Conservation (phyloP, 1,284 basidiomycete genomes). For the Heterobasidion parviporum region DNA sequence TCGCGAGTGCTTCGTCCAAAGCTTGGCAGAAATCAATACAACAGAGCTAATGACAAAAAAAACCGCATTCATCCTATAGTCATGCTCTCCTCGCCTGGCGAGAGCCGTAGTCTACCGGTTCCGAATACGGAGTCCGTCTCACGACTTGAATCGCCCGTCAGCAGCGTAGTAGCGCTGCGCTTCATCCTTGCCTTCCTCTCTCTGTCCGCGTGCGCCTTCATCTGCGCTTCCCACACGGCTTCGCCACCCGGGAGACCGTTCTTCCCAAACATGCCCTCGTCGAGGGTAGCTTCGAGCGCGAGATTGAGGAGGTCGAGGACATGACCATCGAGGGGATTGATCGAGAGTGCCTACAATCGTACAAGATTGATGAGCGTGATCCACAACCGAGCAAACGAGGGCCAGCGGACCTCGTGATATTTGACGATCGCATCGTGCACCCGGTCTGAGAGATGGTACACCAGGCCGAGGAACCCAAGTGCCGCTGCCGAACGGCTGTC, state of each 20-base stretch:
- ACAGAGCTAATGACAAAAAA: too few relatives aligned
- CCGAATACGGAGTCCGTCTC: conserved; percentile 5
- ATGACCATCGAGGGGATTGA: conserved; percentile 83
- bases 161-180: conserved; percentile 1
- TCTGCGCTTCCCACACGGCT: conserved; percentile 8
- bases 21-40: too few relatives aligned
- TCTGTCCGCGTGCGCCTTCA: conserved; percentile 8
- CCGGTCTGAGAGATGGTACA: conserved; percentile 67
- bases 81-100: conserved; percentile 7
- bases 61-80: conserved; percentile 1
- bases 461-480: conserved; percentile 78
- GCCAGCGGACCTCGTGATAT: conserved; percentile 60
- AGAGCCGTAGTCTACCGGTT: background rate
- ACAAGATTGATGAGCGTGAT: too few relatives aligned
- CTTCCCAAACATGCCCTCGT: conserved; percentile 6
- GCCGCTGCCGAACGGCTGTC: conserved; percentile 75
- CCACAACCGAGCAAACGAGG: background rate
- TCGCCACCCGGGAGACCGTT: background rate
- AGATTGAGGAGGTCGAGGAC: conserved; percentile 81
- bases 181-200: conserved; percentile 5
- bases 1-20: too few relatives aligned
- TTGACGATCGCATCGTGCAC: conserved; percentile 75
- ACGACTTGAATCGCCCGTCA: background rate
- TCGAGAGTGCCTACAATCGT: conserved; percentile 57
- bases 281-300: conserved; percentile 48